A percentile compares a stretch with the other conserved stretches of the same genome.
Evolutionary conservation across 768 basidiomycete genomes (phyloP).

Genomic region (Naematelia aurantialba): DNA sequence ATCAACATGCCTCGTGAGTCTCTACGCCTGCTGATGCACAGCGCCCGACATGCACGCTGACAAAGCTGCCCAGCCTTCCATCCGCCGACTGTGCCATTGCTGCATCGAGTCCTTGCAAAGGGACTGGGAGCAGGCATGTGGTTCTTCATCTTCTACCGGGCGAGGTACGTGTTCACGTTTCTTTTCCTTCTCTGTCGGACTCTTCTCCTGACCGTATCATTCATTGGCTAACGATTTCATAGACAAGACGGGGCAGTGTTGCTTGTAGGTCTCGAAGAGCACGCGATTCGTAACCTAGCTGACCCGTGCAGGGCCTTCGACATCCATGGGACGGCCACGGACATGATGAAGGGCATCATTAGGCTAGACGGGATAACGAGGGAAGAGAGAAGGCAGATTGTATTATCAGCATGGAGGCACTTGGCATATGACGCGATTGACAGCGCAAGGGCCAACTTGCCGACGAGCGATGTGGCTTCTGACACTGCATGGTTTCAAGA

Average conservation of each 20-base stretch:
- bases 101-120: slow-evolving; percentile 74
- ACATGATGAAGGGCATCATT: slow-evolving; percentile 54
- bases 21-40: neutral
- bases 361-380: neutral
- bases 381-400: neutral
- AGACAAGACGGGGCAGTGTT: slow-evolving; percentile 76
- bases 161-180: slow-evolving; percentile 60
- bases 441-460: no score
- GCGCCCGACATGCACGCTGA: neutral
- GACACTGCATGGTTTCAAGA: neutral
- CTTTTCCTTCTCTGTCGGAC: no score
- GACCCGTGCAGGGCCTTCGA: slow-evolving; percentile 38
- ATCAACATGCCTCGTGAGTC: neutral
- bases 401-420: neutral
- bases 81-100: slow-evolving; percentile 76
- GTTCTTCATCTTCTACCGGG: slow-evolving; percentile 98
- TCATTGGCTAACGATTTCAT: slow-evolving; percentile 9
- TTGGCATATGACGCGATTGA: no score
- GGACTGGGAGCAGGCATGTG: slow-evolving; percentile 90
- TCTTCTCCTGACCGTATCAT: neutral
- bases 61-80: slow-evolving; percentile 61
- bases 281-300: slow-evolving; percentile 10
- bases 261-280: slow-evolving; percentile 55
- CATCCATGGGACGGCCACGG: slow-evolving; percentile 68
- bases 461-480: neutral